Evolutionary conservation across 768 basidiomycete genomes (phyloP).

Genomic region (Cystofilobasidium macerans): DNA sequence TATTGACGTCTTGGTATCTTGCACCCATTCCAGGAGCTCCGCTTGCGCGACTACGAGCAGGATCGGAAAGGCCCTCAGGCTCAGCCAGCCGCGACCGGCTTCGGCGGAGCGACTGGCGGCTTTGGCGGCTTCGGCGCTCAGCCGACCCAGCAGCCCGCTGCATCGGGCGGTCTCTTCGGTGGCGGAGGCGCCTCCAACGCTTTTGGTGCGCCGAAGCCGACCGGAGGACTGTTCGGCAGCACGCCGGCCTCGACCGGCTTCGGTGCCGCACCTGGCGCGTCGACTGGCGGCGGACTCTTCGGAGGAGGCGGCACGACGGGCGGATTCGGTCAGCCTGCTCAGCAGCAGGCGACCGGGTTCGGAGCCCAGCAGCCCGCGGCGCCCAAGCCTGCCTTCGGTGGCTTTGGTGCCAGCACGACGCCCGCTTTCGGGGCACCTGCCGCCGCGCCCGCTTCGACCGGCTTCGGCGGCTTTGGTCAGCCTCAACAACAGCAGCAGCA

Average conservation of each 20-base stretch:
- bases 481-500: conserved; percentile 5
- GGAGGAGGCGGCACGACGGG: conserved; percentile 21
- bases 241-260: conserved; percentile 16
- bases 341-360: conserved; percentile 27
- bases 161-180: conserved; percentile 21
- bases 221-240: conserved; percentile 20
- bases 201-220: conserved; percentile 23
- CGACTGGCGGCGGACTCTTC: conserved; percentile 18
- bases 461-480: conserved; percentile 21
- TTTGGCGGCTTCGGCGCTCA: conserved; percentile 23
- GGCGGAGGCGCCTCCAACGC: background rate
- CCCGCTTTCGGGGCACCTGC: conserved; percentile 4
- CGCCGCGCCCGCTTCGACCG: conserved; percentile 13
- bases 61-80: conserved; percentile 24
- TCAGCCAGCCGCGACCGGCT: conserved; percentile 11
- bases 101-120: conserved; percentile 12
- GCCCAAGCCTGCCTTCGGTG: conserved; percentile 18
- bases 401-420: conserved; percentile 13
- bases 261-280: conserved; percentile 15
- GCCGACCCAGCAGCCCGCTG: conserved; percentile 16
- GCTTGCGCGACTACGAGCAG: conserved; percentile 25
- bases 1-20: no score
- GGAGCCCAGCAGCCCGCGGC: conserved; percentile 25
- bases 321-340: conserved; percentile 31
- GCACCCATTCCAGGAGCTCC: conserved; percentile 13